phyloP scores from a whole-genome alignment of 768 basidiomycete species.

The Pisolithus albus region DNA sequence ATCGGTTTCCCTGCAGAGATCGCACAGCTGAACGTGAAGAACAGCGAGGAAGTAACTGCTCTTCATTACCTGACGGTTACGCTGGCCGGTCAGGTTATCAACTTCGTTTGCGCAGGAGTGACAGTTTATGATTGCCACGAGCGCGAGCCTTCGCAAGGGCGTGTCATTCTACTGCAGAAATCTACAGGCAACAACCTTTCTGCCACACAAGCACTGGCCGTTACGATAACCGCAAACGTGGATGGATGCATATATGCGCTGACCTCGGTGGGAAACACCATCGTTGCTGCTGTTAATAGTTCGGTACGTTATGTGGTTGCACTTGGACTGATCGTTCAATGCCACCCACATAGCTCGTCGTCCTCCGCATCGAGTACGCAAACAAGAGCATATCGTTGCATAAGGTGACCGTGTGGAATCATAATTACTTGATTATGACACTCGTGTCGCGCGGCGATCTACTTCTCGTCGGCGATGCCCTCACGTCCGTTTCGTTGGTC shows the following conservation, averaged over 20 bases:
- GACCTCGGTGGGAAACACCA: constrained; percentile 38
- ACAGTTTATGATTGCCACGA: constrained; percentile 37
- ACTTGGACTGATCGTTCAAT: not conserved
- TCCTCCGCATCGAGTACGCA: constrained; percentile 37
- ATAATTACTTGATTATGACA: constrained; percentile 73
- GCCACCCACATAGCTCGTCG: constrained; percentile 35
- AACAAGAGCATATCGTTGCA: constrained; percentile 26
- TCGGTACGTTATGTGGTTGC: constrained; percentile 42
- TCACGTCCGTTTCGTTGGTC: constrained; percentile 72
- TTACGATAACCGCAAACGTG: constrained; percentile 41
- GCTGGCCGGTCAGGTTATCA: constrained; percentile 22
- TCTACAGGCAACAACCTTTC: constrained; percentile 17
- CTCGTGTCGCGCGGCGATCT: constrained; percentile 49
- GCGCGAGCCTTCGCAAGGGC: constrained; percentile 48
- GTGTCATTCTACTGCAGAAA: constrained; percentile 50
- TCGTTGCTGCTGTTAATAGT: constrained; percentile 71
- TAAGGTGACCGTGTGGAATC: constrained; percentile 59
- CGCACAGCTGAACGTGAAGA: constrained; percentile 24
- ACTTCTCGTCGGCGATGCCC: constrained; percentile 71
- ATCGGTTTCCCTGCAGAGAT: constrained; percentile 12
- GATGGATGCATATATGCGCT: constrained; percentile 68
- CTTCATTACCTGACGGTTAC: constrained; percentile 31
- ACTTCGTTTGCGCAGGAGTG: constrained; percentile 48
- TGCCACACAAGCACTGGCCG: constrained; percentile 14
- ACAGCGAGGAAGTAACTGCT: constrained; percentile 59